Evolutionary conservation across 805 yeast species (phyloP).

Genomic region (Brettanomyces bruxellensis): DNA sequence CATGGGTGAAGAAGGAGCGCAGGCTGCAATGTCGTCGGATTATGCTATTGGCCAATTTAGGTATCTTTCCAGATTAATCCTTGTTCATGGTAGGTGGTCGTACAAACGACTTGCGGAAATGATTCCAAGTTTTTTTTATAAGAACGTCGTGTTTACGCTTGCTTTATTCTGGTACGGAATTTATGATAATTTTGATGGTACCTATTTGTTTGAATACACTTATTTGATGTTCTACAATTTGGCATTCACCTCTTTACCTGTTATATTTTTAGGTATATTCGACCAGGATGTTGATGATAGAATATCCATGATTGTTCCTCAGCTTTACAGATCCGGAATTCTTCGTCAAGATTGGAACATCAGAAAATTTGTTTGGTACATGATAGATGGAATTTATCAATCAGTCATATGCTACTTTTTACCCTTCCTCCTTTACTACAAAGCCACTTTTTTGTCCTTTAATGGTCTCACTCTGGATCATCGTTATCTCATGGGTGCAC

Average conservation of each 20-base stretch:
- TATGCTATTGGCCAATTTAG: conserved; percentile 82
- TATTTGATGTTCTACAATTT: conserved; percentile 72
- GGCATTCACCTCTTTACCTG: conserved; percentile 77
- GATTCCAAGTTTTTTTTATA: conserved; percentile 76
- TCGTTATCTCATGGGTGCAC: conserved; percentile 62
- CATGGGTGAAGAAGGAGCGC: conserved; percentile 88
- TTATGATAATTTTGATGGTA: conserved; percentile 66
- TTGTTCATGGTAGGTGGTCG: conserved; percentile 84
- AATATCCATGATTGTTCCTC: conserved; percentile 65
- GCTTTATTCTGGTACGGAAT: conserved; percentile 78
- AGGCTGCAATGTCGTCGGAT: conserved; percentile 83
- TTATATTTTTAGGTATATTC: conserved; percentile 66
- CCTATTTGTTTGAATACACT: conserved; percentile 71
- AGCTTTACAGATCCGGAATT: conserved; percentile 66
- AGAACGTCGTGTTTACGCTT: conserved; percentile 66
- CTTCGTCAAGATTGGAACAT: conserved; percentile 63
- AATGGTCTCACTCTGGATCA: conserved; percentile 51
- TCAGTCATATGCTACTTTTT: conserved; percentile 64
- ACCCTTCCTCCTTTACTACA: conserved; percentile 50
- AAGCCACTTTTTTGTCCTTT: conserved; percentile 33
- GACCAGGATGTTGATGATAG: conserved; percentile 74
- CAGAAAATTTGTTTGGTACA: conserved; percentile 60
- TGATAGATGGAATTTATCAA: conserved; percentile 73
- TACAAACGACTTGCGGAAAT: conserved; percentile 74
- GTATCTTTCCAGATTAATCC: conserved; percentile 51